Evolutionary conservation across 441 rosid genomes (phyloP).

Genomic region (Populus hybrid): DNA sequence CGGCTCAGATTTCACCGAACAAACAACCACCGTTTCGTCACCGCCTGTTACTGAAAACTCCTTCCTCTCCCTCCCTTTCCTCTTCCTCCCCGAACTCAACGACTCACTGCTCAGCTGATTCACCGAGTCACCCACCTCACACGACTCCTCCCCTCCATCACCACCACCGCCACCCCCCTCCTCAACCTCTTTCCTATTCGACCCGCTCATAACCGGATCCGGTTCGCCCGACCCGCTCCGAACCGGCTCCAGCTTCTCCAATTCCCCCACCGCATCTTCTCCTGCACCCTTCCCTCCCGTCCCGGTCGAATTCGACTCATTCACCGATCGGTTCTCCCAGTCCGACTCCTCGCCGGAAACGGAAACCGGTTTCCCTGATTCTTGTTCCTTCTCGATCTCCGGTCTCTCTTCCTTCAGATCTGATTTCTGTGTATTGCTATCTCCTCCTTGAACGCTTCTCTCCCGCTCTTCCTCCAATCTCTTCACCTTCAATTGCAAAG

Average conservation of each 20-base stretch:
- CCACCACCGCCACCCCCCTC: not conserved
- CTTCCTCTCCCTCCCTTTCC: constrained; percentile 20
- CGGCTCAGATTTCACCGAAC: constrained; percentile 38
- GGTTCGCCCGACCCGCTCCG: constrained; percentile 15
- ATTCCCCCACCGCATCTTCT: constrained; percentile 14
- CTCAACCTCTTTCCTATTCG: not conserved
- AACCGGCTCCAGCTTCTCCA: not conserved
- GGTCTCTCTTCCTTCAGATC: constrained; percentile 32
- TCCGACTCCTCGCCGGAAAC: constrained; percentile 38
- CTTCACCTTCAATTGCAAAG: constrained; percentile 47
- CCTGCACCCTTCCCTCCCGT: constrained; percentile 19
- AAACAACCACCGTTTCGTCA: constrained; percentile 24
- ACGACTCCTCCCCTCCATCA: constrained; percentile 3
- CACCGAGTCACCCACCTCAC: constrained; percentile 20
- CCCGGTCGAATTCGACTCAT: constrained; percentile 47
- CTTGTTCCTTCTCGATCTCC: constrained; percentile 16
- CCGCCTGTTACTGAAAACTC: constrained; percentile 26
- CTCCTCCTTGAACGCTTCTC: constrained; percentile 24
- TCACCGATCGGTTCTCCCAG: constrained; percentile 41
- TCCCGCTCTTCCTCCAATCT: constrained; percentile 43
- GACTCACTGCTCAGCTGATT: constrained; percentile 38
- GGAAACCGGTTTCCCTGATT: constrained; percentile 15
- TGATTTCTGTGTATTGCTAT: constrained; percentile 22
- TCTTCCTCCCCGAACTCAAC: constrained; percentile 39
- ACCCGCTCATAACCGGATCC: constrained; percentile 17